Base-by-base conservation (phyloP, 2,329 filamentous ascomycete genomes). In the Blumeria graminis region DNA sequence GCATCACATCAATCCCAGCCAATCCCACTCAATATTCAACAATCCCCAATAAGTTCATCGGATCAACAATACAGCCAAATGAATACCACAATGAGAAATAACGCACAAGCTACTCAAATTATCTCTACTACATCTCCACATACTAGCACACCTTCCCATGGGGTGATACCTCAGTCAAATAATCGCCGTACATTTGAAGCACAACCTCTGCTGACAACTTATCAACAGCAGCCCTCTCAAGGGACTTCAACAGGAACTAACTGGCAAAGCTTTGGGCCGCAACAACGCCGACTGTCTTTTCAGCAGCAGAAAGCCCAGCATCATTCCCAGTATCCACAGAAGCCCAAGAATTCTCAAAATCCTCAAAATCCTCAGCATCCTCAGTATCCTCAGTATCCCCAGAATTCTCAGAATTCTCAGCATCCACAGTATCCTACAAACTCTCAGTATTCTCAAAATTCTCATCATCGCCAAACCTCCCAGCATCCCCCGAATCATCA, bases 311-410 rank as follows among this genome's bases (percentile, higher is more conserved):
- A 57, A 22, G 45, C 58, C 36, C 60, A 58, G 55, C 34, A 38
- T 10, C 9, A 56, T 33, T 56, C 58, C 1, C 57, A 59, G 28
- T 59, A 58, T 32, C 58, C 57, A 41, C 58, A 61, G 11, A 16
- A 60, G 56, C 36, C 22, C 22, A 28, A 28, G 1, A 28, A 39
- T 11, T 5, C 38, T 39, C 38, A 39, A 39, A 57, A 58, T 56
- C 57, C 56, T 34, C 45, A 48, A 6, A 5, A 28, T 51, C 58
- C 16, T 11, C 56, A 59, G 38, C 16, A 6, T 48, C 16, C 22
- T 28, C 22, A 28, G 22, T 3, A 28, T 13, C 13, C 55, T 38
- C 46, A 51, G 14, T 41, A 50, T 13, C 55, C 56, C 16, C 28
- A 36, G 18, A 35, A 50, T 32, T 56, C 55, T 32, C 56, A 58